Evolutionary conservation across 2,329 filamentous ascomycete genomes (phyloP).

Genomic region (Calonectria leucothoes): DNA sequence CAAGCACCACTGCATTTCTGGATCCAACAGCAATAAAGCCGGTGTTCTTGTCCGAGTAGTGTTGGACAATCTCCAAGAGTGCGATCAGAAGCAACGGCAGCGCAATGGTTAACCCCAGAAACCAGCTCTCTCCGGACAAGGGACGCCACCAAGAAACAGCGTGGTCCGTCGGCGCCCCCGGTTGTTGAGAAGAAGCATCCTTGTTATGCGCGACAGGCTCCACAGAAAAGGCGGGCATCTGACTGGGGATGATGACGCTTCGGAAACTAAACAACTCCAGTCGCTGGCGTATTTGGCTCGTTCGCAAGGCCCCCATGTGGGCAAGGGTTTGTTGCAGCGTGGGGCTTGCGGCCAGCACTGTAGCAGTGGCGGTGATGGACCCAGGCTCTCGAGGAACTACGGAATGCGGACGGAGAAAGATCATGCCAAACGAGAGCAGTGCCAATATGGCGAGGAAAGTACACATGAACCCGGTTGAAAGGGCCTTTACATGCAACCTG

Average conservation of each 20-base stretch:
- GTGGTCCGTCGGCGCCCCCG: constrained; percentile 2
- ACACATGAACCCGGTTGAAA: constrained; percentile 30
- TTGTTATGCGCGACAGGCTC: constrained; percentile 23
- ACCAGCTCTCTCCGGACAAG: constrained; percentile 33
- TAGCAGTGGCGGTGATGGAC: constrained; percentile 24
- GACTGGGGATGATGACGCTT: constrained; percentile 11
- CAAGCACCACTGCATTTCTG: constrained; percentile 36
- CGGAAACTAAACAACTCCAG: constrained; percentile 24
- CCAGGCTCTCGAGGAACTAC: constrained; percentile 28
- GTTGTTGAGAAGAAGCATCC: constrained; percentile 5
- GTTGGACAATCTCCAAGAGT: constrained; percentile 36
- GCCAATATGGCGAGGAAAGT: constrained; percentile 23
- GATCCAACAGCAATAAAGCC: constrained; percentile 37
- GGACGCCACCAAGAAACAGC: constrained; percentile 37
- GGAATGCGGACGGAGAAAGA: constrained; percentile 26
- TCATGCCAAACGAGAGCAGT: constrained; percentile 23
- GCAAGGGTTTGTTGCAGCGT: constrained; percentile 20
- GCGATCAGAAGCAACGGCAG: constrained; percentile 37
- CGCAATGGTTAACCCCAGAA: constrained; percentile 37
- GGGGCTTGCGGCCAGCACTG: constrained; percentile 27
- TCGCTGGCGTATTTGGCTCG: constrained; percentile 25
- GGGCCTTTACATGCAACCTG: constrained; percentile 26
- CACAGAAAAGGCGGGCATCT: constrained; percentile 19
- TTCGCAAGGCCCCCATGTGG: constrained; percentile 18
- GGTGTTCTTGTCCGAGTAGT: constrained; percentile 36